These are phyloP conservation scores for Heliocybe sulcata DNA, from an alignment of 1,284 basidiomycete genomes.

Conservation along the genomic window DNA sequence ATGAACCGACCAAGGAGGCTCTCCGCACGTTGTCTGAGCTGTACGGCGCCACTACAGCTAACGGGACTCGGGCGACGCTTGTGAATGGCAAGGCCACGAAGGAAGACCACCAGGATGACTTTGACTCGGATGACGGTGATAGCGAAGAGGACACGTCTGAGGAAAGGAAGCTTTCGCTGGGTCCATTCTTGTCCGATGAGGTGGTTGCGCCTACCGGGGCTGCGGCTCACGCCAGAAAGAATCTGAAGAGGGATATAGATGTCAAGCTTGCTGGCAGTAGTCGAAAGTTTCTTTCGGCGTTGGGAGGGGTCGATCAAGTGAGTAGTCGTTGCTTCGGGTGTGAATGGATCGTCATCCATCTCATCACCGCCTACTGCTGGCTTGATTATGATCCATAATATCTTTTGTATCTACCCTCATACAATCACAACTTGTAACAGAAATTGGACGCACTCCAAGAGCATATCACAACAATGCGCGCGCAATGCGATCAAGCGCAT, in stretches of 20 bases:
- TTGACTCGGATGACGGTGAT: slow-evolving; percentile 15
- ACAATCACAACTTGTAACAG: slow-evolving; percentile 30
- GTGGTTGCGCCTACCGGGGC: slow-evolving; percentile 25
- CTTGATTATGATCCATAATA: too few relatives aligned
- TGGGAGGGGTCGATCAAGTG: slow-evolving; percentile 85
- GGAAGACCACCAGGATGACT: slow-evolving; percentile 26
- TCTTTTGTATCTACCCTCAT: too few relatives aligned
- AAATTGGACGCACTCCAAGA: slow-evolving; percentile 73
- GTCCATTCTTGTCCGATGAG: slow-evolving; percentile 9
- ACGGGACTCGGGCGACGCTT: slow-evolving; percentile 10
- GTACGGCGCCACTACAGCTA: slow-evolving; percentile 33
- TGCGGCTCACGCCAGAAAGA: slow-evolving; percentile 66
- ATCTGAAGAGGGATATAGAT: slow-evolving; percentile 82
- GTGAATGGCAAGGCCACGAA: slow-evolving; percentile 26
- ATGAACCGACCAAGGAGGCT: slow-evolving; percentile 73
- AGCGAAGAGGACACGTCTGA: slow-evolving; percentile 11
- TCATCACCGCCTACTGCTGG: too few relatives aligned
- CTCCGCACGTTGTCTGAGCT: slow-evolving; percentile 78
- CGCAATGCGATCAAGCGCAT: slow-evolving; percentile 80
- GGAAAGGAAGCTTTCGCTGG: slow-evolving; percentile 11
- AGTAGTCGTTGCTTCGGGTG: slow-evolving; percentile 20
- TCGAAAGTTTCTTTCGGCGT: slow-evolving; percentile 72
- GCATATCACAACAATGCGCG: slow-evolving; percentile 73
- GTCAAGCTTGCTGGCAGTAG: slow-evolving; percentile 74
- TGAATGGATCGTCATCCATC: slow-evolving; percentile 4